Percentiles rank a stretch among this genome's conserved stretches.
These are phyloP conservation scores for Grigorovia jiainica DNA, from an alignment of 805 yeast species.

Conservation along the genomic window DNA sequence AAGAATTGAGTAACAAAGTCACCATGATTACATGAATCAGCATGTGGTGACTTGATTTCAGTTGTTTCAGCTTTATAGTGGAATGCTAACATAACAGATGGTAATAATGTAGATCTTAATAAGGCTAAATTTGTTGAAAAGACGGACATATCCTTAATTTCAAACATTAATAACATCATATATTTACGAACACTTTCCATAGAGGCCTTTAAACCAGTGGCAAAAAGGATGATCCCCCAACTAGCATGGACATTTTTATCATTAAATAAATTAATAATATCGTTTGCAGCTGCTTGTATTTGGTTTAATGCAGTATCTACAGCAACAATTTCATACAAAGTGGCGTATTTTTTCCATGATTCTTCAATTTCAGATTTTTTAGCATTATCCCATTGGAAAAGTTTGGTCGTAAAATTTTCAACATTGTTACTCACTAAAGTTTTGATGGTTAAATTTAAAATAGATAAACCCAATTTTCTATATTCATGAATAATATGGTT, in stretches of 20 bases:
- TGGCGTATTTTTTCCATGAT: slow-evolving; percentile 65
- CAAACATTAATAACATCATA: slow-evolving; percentile 45
- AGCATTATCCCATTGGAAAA: slow-evolving; percentile 13
- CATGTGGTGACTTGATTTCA: background rate
- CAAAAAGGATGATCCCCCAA: slow-evolving; percentile 66
- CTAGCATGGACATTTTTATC: slow-evolving; percentile 49
- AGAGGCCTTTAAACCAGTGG: slow-evolving; percentile 67
- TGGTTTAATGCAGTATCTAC: slow-evolving; percentile 83
- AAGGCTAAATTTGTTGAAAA: slow-evolving; percentile 34
- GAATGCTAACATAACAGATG: slow-evolving; percentile 52
- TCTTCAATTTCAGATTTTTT: slow-evolving; percentile 27
- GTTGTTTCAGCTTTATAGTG: slow-evolving; percentile 41
- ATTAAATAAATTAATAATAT: slow-evolving; percentile 45
- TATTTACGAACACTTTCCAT: slow-evolving; percentile 70
- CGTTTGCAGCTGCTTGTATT: slow-evolving; percentile 64
- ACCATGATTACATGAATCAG: slow-evolving; percentile 48
- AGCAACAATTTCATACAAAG: slow-evolving; percentile 71
- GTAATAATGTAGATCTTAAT: slow-evolving; percentile 39
- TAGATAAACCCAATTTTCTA: slow-evolving; percentile 58
- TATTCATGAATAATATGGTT: slow-evolving; percentile 51
- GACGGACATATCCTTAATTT: slow-evolving; percentile 39
- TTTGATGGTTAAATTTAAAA: slow-evolving; percentile 52
- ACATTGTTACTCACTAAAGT: slow-evolving; percentile 22
- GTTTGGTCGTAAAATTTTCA: slow-evolving; percentile 6
- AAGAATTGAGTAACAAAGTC: slow-evolving; percentile 39